Evolutionary conservation across 805 yeast genomes (phyloP).

Genomic region (Myxozyma vanderwaltii): DNA sequence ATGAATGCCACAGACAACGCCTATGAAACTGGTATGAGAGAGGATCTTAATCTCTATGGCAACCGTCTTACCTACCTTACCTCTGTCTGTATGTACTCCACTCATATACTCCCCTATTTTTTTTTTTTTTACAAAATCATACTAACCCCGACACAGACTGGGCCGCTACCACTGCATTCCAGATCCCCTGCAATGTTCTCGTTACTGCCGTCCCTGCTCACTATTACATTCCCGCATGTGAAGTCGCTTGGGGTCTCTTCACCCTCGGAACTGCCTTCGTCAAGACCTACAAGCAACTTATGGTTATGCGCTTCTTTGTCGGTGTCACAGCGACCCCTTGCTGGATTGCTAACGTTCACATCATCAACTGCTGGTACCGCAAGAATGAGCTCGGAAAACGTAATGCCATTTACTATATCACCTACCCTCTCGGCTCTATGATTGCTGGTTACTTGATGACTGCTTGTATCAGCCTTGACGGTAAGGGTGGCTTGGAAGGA

Average conservation of each 20-base stretch:
- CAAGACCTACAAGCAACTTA: conserved; percentile 48
- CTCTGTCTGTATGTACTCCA: conserved; percentile 40
- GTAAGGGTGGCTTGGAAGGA: conserved; percentile 47
- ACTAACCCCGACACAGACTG: conserved; percentile 24
- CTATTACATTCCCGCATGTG: conserved; percentile 56
- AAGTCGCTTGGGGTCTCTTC: conserved; percentile 67
- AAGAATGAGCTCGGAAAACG: conserved; percentile 55
- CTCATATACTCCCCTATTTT: conserved; percentile 6
- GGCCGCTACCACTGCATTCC: conserved; percentile 38
- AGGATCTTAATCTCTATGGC: conserved; percentile 39
- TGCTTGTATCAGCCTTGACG: conserved; percentile 51
- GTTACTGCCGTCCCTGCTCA: conserved; percentile 39
- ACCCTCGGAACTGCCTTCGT: conserved; percentile 60
- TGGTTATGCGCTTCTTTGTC: conserved; percentile 64
- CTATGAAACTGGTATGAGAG: conserved; percentile 48
- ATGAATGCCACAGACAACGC: conserved; percentile 42
- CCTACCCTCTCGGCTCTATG: conserved; percentile 49
- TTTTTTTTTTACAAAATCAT: background rate
- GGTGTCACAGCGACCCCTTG: conserved; percentile 73
- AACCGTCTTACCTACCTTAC: conserved; percentile 36
- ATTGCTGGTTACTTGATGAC: conserved; percentile 57
- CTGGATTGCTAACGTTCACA: conserved; percentile 51
- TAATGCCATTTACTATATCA: conserved; percentile 47
- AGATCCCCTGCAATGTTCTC: conserved; percentile 42
- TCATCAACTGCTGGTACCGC: conserved; percentile 58